These are phyloP conservation scores for Telfairia occidentalis DNA, from an alignment of 331 rosid genomes.

Conservation along the genomic window DNA sequence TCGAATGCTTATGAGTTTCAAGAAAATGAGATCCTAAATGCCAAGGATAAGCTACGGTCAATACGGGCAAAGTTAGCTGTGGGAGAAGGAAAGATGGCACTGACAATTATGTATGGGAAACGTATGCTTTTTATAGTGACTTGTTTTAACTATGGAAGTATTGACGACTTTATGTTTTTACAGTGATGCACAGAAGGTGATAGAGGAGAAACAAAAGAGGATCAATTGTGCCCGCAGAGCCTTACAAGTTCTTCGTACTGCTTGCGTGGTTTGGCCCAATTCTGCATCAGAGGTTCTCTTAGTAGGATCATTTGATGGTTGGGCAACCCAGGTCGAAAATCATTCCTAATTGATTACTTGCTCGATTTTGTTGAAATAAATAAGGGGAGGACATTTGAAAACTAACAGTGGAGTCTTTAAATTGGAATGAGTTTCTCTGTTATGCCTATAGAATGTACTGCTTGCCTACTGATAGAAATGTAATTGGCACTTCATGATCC, in stretches of 20 bases:
- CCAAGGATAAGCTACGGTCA: constrained; percentile 54
- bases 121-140: background rate
- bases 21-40: constrained; percentile 69
- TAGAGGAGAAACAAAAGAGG: constrained; percentile 61
- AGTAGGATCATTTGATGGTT: constrained; percentile 85
- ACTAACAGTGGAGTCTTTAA: background rate
- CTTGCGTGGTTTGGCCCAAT: constrained; percentile 66
- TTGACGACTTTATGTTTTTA: constrained; percentile 11
- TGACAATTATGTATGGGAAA: constrained; percentile 52
- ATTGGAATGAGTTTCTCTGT: background rate
- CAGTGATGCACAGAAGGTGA: constrained; percentile 53
- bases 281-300: constrained; percentile 73
- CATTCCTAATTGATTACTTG: constrained; percentile 3
- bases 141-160: constrained; percentile 14
- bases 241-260: constrained; percentile 33
- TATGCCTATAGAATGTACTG: background rate
- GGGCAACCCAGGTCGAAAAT: constrained; percentile 58
- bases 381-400: background rate
- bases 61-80: constrained; percentile 67
- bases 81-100: constrained; percentile 75
- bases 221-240: constrained; percentile 45
- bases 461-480: background rate
- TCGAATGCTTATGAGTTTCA: constrained; percentile 81
- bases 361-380: background rate
- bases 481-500: background rate